Base-by-base conservation (phyloP, 148 eudicot species). In the Selenicereus undatus region DNA sequence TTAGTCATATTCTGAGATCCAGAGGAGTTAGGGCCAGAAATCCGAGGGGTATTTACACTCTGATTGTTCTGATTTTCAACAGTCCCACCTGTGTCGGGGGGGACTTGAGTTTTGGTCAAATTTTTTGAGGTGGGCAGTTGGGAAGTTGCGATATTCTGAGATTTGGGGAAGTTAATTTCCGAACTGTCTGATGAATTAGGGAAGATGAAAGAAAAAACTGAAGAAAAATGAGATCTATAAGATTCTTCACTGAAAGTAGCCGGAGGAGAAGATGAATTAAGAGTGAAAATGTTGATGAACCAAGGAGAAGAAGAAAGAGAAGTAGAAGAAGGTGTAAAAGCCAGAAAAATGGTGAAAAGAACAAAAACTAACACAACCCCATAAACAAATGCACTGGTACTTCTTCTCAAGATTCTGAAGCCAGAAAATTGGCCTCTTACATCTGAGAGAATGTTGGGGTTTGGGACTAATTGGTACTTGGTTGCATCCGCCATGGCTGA, bases 251-350 rank as follows among this genome's bases (percentile, higher is more conserved):
- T 79, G 22, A 74, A 85, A 82, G 52, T 8, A 43, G 24, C n/a
- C 20, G 71, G 50, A 71, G 79, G 90, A 18, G 93, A 93, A 76
- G 83, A 85, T n/a, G 86, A 89, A n/a, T 84, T 85, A 27, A 62
- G 71, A 54, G 87, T 43, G 18, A 91, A 93, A 20, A 90, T 79
- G 85, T 85, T 89, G 24, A 84, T 39, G 81, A 89, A 93, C 94
- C 91, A 92, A 18, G 95, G 88, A 0, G 95, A 90, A 58, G 94
- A 84, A 71, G 92, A 84, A 11, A 95, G 87, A 52, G 86, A 86
- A 36, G 89, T 64, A 78, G 95, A 92, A 26, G 32, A 32, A 32
- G 32, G 32, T 32, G 79, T 83, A 62, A 92, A 92, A 16, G 97
- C 93, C 43, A 91, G 72, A 52, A 93, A 89, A 50, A 90, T 72